phyloP scores from a whole-genome alignment of 1,139 yeast species.

The Ogataea hybrid region DNA sequence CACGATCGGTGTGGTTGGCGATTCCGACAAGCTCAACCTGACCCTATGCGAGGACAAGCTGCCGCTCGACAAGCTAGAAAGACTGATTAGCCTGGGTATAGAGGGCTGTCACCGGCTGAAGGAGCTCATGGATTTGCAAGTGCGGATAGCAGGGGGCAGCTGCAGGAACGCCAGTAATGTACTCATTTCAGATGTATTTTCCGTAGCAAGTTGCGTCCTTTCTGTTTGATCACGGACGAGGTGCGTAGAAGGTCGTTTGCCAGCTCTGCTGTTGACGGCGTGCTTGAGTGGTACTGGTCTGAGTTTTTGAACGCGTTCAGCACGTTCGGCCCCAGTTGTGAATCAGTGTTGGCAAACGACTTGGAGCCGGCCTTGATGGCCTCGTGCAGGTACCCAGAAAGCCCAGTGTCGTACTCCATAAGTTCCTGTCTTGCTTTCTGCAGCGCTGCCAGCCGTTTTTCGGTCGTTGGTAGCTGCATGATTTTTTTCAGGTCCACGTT shows the following conservation, averaged over 20 bases:
- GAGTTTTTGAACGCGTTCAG: slow-evolving; percentile 20
- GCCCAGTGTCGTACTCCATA: slow-evolving; percentile 20
- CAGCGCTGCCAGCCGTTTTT: slow-evolving; percentile 15
- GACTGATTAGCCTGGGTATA: slow-evolving; percentile 77
- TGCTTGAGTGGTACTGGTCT: slow-evolving; percentile 12
- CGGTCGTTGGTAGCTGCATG: slow-evolving; percentile 16
- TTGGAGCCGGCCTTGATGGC: slow-evolving; percentile 16
- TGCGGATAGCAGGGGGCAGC: slow-evolving; percentile 47
- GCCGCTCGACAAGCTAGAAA: slow-evolving; percentile 77
- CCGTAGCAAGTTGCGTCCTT: slow-evolving; percentile 21
- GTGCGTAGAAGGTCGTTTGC: slow-evolving; percentile 23
- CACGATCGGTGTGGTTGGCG: slow-evolving; percentile 84
- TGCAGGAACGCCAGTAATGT: slow-evolving; percentile 18
- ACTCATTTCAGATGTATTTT: slow-evolving; percentile 21
- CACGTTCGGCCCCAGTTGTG: slow-evolving; percentile 22
- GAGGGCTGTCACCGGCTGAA: slow-evolving; percentile 86
- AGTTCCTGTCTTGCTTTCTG: slow-evolving; percentile 15
- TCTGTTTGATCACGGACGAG: slow-evolving; percentile 23
- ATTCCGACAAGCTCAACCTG: slow-evolving; percentile 72
- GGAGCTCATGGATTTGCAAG: slow-evolving; percentile 82
- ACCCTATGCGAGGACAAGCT: slow-evolving; percentile 77
- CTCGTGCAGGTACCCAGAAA: slow-evolving; percentile 18
- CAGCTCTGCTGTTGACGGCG: slow-evolving; percentile 15
- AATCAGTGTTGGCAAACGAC: slow-evolving; percentile 14
- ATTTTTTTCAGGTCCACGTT: slow-evolving; percentile 15